These are phyloP conservation scores for Verticillium nonalfalfae DNA, from an alignment of 2,329 filamentous ascomycete genomes.

Conservation along the genomic window DNA sequence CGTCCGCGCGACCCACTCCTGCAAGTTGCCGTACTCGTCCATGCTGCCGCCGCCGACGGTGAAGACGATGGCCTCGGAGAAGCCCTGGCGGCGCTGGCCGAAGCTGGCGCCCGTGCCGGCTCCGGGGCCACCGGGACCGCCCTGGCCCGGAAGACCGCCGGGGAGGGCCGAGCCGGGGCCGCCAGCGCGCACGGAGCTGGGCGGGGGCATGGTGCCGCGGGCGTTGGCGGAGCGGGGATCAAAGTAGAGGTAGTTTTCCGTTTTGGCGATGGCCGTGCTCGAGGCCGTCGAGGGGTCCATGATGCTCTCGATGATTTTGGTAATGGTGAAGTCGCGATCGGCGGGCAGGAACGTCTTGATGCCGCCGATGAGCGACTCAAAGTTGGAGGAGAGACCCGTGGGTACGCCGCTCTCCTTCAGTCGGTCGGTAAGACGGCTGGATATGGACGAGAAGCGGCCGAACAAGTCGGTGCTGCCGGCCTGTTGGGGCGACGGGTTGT, in stretches of 20 bases:
- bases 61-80: constrained; percentile 88
- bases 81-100: constrained; percentile 83
- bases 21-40: constrained; percentile 96
- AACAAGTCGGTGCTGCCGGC: constrained; percentile 71
- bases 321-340: constrained; percentile 92
- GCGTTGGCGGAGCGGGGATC: constrained; percentile 92
- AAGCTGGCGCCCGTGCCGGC: constrained; percentile 75
- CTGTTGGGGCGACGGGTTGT: constrained; percentile 62
- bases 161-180: constrained; percentile 34
- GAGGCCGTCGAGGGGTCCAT: constrained; percentile 93
- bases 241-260: constrained; percentile 94
- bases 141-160: constrained; percentile 38
- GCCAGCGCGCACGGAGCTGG: constrained; percentile 50
- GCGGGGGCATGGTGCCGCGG: constrained; percentile 82
- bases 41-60: constrained; percentile 94
- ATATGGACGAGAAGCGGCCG: constrained; percentile 86
- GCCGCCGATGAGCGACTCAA: constrained; percentile 89
- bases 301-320: constrained; percentile 95
- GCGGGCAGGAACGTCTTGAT: constrained; percentile 98
- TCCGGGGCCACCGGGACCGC: constrained; percentile 33
- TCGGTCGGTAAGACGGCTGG: constrained; percentile 84
- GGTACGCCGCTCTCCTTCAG: constrained; percentile 86
- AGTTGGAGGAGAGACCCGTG: constrained; percentile 63
- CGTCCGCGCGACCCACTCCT: constrained; percentile 88
- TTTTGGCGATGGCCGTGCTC: constrained; percentile 89